These are phyloP conservation scores for Scheffersomyces spartinae DNA, from an alignment of 805 yeast genomes.

Conservation along the genomic window DNA sequence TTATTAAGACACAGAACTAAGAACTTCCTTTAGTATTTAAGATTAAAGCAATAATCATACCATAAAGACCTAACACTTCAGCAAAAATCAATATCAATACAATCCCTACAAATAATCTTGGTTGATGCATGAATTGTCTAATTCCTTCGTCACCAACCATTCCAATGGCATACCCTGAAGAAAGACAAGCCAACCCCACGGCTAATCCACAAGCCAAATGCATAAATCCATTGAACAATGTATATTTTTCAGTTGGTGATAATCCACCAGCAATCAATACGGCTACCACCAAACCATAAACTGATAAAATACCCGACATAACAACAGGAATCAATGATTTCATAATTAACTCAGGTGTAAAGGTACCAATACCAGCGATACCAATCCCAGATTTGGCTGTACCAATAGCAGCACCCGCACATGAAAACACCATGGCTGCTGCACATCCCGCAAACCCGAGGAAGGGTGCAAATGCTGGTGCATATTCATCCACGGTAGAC, in stretches of 20 bases:
- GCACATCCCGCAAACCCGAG: conserved; percentile 97
- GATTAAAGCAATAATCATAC: conserved; percentile 90
- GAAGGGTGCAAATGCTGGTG: conserved; percentile 93
- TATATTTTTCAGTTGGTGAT: conserved; percentile 66
- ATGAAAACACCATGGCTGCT: conserved; percentile 79
- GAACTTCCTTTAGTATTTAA: conserved; percentile 82
- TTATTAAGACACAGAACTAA: no score
- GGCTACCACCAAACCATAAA: conserved; percentile 93
- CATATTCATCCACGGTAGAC: conserved; percentile 44
- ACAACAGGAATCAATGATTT: conserved; percentile 93
- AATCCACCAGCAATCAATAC: conserved; percentile 90
- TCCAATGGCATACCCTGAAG: conserved; percentile 95
- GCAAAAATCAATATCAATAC: conserved; percentile 83
- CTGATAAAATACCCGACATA: conserved; percentile 95
- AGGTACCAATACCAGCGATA: conserved; percentile 95
- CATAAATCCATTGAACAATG: conserved; percentile 94
- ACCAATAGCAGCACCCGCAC: conserved; percentile 98
- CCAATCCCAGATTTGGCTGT: conserved; percentile 98
- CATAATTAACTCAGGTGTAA: conserved; percentile 95
- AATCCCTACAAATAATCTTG: conserved; percentile 80
- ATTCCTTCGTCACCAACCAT: conserved; percentile 92
- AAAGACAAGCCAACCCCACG: conserved; percentile 93
- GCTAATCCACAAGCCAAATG: conserved; percentile 92
- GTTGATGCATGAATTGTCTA: conserved; percentile 79
- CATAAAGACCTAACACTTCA: conserved; percentile 83